Conservation (phyloP, 2,329 filamentous ascomycete species). For the Sporothrix schenckii region DNA sequence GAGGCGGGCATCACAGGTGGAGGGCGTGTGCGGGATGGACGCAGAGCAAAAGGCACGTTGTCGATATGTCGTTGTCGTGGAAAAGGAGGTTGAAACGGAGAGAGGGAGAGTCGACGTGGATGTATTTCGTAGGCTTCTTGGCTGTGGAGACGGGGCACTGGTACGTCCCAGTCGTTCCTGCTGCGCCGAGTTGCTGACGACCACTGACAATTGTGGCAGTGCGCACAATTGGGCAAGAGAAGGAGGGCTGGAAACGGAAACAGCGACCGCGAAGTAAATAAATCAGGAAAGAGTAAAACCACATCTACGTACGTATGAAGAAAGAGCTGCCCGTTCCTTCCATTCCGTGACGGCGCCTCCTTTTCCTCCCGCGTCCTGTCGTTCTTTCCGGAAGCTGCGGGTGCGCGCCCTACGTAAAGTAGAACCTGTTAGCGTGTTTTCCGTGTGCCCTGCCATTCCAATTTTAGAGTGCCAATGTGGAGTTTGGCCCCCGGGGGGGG, state of each 20-base stretch:
- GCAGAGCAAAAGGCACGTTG: not conserved
- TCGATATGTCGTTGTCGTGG: conserved; percentile 4
- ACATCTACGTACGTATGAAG: not conserved
- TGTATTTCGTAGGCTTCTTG: too few species aligned
- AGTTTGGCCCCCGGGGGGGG: too few species aligned
- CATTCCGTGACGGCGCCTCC: conserved; percentile 2
- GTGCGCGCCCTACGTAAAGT: conserved; percentile 5
- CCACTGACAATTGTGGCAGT: not conserved
- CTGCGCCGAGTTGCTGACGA: conserved; percentile 18
- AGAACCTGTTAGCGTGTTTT: not conserved
- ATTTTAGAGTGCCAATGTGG: conserved; percentile 16
- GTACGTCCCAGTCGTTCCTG: not conserved
- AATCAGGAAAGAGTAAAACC: not conserved
- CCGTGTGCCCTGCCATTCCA: not conserved
- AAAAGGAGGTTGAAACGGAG: conserved; percentile 7
- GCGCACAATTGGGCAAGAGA: not conserved
- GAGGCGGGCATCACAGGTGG: conserved; percentile 24
- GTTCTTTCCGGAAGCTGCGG: conserved; percentile 9
- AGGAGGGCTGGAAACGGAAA: not conserved
- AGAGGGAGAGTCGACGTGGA: not conserved
- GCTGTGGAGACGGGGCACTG: not conserved
- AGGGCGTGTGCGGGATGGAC: not conserved
- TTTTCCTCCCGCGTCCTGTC: not conserved
- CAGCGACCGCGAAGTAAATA: not conserved
- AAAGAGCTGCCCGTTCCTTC: not conserved